A percentile compares a stretch with the other conserved stretches of the same genome.
These are phyloP conservation scores for Asterella californica DNA, from an alignment of 225 moss, liverwort and hornwort species.

Conservation along the genomic window DNA sequence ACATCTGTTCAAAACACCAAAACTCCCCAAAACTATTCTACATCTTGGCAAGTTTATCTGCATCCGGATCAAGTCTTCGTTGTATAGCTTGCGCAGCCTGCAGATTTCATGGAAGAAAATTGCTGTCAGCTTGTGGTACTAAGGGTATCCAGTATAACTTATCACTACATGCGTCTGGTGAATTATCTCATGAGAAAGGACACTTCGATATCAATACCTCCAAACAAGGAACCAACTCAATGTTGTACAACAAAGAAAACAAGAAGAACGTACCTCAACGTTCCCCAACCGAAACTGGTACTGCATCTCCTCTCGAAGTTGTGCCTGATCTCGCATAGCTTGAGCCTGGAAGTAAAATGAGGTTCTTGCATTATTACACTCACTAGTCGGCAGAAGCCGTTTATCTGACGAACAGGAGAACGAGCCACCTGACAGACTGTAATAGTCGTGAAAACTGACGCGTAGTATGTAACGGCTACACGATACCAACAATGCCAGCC, in stretches of 20 bases:
- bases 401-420: not conserved
- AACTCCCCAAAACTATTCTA: not conserved
- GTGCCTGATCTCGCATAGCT: constrained; percentile 96
- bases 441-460: not conserved
- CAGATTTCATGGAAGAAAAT: not conserved
- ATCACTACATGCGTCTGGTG: not conserved
- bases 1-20: not conserved
- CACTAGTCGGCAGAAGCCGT: not conserved
- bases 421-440: not conserved
- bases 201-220: not conserved
- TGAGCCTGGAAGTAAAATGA: constrained; percentile 51
- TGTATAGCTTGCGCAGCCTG: constrained; percentile 96
- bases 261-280: constrained; percentile 47
- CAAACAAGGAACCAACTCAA: not conserved
- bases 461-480: not conserved
- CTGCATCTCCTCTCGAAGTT: constrained; percentile 96
- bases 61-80: constrained; percentile 87
- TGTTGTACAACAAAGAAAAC: not conserved
- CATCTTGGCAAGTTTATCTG: constrained; percentile 40
- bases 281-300: constrained; percentile 94
- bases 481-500: not conserved
- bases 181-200: not conserved
- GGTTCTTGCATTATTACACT: not conserved
- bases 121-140: not conserved
- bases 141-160: not conserved